A percentile compares a stretch with the other conserved stretches of the same genome.
Conservation (phyloP, 495 filamentous ascomycete genomes). For the Lophium mytilinum region DNA sequence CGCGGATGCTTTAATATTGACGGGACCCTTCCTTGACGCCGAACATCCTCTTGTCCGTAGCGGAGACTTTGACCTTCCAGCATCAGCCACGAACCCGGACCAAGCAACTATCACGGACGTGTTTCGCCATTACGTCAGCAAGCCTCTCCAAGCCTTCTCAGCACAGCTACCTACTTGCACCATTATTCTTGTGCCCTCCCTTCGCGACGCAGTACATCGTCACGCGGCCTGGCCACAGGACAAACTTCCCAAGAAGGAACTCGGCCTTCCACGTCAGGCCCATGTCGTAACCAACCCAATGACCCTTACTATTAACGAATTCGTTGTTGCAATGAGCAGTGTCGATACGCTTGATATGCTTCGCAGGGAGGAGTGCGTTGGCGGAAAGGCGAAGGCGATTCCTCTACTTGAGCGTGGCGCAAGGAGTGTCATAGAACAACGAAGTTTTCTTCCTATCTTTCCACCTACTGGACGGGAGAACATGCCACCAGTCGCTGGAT, state of each 20-base stretch:
- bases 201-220: slow-evolving; percentile 68
- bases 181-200: slow-evolving; percentile 74
- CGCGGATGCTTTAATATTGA: slow-evolving; percentile 72
- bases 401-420: slow-evolving; percentile 59
- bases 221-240: slow-evolving; percentile 93
- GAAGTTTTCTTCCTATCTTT: slow-evolving; percentile 83
- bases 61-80: slow-evolving; percentile 84
- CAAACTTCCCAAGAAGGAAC: slow-evolving; percentile 56
- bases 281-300: slow-evolving; percentile 81
- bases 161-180: slow-evolving; percentile 63
- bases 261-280: slow-evolving; percentile 67
- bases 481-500: slow-evolving; percentile 27
- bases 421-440: slow-evolving; percentile 72
- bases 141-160: slow-evolving; percentile 56
- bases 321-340: slow-evolving; percentile 65
- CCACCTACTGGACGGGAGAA: slow-evolving; percentile 61
- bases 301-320: slow-evolving; percentile 77
- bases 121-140: slow-evolving; percentile 71
- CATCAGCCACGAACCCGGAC: slow-evolving; percentile 59
- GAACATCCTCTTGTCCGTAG: slow-evolving; percentile 84
- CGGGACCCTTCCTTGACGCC: slow-evolving; percentile 81
- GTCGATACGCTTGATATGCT: slow-evolving; percentile 80
- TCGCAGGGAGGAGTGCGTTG: slow-evolving; percentile 62
- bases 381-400: slow-evolving; percentile 45
- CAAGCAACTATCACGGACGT: slow-evolving; percentile 69